Conservation (phyloP, 352 stramenopile genomes). For the Phytophthora crassamura region DNA sequence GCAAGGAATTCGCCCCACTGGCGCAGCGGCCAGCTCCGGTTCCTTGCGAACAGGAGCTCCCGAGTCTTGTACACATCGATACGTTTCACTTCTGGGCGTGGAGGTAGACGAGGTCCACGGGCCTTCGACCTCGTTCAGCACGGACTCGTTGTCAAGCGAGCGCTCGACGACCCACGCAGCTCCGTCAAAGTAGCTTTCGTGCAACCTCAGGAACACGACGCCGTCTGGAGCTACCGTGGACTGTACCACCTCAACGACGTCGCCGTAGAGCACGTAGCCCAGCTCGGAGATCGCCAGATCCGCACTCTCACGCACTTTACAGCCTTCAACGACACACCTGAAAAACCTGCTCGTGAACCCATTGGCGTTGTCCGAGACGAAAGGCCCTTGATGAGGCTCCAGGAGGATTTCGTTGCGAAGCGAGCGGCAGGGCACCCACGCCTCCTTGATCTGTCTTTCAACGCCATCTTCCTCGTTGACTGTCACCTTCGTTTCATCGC, state of each 20-base stretch:
- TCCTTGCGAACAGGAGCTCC: slow-evolving; percentile 64
- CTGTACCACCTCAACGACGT: slow-evolving; percentile 78
- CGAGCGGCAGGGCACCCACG: slow-evolving; percentile 75
- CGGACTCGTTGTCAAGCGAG: slow-evolving; percentile 79
- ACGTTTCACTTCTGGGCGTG: slow-evolving; percentile 27
- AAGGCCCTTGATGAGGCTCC: slow-evolving; percentile 63
- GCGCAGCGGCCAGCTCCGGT: slow-evolving; percentile 61
- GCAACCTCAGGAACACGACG: slow-evolving; percentile 68
- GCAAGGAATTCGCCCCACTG: slow-evolving; percentile 66
- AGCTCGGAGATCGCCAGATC: slow-evolving; percentile 70
- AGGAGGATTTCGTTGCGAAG: slow-evolving; percentile 80
- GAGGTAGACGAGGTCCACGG: slow-evolving; percentile 37
- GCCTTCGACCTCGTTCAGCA: slow-evolving; percentile 67
- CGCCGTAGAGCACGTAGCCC: slow-evolving; percentile 77
- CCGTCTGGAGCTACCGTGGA: slow-evolving; percentile 49
- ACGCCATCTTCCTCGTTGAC: slow-evolving; percentile 16
- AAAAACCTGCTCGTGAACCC: slow-evolving; percentile 42
- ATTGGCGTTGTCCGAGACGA: slow-evolving; percentile 9
- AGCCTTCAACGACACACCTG: slow-evolving; percentile 80
- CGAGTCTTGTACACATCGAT: slow-evolving; percentile 77
- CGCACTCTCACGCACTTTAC: slow-evolving; percentile 59
- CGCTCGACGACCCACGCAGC: slow-evolving; percentile 75
- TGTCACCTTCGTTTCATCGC: slow-evolving; percentile 21
- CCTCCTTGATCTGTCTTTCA: slow-evolving; percentile 40
- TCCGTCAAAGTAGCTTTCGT: slow-evolving; percentile 76